These are phyloP conservation scores for Pleomassaria siparia DNA, from an alignment of 2,329 filamentous ascomycete genomes.

Conservation along the genomic window DNA sequence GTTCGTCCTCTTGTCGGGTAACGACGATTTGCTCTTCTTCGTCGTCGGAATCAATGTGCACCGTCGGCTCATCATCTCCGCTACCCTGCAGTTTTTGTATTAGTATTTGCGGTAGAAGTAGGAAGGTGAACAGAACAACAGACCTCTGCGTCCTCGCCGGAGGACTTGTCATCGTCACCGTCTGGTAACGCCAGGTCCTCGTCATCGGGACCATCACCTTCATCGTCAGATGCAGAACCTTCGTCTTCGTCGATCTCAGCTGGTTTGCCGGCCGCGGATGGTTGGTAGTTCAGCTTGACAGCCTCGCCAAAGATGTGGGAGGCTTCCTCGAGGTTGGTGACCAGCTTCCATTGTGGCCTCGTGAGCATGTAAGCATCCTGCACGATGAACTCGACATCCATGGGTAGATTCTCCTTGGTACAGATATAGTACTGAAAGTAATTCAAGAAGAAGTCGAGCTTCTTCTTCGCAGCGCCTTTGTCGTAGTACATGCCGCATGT, in stretches of 20 bases:
- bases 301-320: constrained; percentile 80
- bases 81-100: constrained; percentile 39
- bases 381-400: constrained; percentile 96
- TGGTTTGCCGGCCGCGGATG: constrained; percentile 68
- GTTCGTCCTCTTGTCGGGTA: constrained; percentile 83
- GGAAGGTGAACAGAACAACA: constrained; percentile 3
- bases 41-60: constrained; percentile 65
- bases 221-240: constrained; percentile 76
- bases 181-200: constrained; percentile 47
- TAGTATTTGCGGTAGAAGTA: constrained; percentile 4
- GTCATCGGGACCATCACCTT: constrained; percentile 53
- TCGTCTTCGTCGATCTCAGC: constrained; percentile 72
- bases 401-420: constrained; percentile 84
- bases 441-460: constrained; percentile 93
- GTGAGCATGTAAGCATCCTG: constrained; percentile 87
- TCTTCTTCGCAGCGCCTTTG: constrained; percentile 90
- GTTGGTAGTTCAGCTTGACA: constrained; percentile 87
- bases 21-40: constrained; percentile 89
- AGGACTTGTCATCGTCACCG: constrained; percentile 56
- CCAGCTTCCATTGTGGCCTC: constrained; percentile 89
- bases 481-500: constrained; percentile 97
- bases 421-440: constrained; percentile 98
- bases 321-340: constrained; percentile 79
- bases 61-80: constrained; percentile 47
- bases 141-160: constrained; percentile 58